Evolutionary conservation across 352 stramenopile species (phyloP).

Genomic region (Phytophthora multivora): DNA sequence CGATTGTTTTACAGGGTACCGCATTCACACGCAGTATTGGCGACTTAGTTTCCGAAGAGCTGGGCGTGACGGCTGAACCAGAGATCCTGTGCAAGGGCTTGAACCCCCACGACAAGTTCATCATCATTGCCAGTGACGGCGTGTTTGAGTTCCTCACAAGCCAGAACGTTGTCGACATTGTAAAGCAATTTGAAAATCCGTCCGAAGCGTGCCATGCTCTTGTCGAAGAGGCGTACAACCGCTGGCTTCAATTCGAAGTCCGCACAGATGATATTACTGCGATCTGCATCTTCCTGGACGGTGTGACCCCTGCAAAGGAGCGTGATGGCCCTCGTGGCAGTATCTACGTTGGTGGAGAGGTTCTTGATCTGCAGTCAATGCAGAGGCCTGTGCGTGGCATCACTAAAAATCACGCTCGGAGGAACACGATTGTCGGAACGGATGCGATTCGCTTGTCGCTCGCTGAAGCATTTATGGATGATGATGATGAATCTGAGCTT

Average conservation of each 20-base stretch:
- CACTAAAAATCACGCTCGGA: slow-evolving; percentile 64
- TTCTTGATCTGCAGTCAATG: slow-evolving; percentile 86
- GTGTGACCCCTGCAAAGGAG: slow-evolving; percentile 58
- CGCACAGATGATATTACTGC: slow-evolving; percentile 96
- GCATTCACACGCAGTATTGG: slow-evolving; percentile 98
- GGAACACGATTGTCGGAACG: slow-evolving; percentile 86
- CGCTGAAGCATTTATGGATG: slow-evolving; percentile 56
- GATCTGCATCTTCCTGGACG: slow-evolving; percentile 88
- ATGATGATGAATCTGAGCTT: slow-evolving; percentile 25
- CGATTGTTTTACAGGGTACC: slow-evolving; percentile 80
- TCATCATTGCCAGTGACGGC: slow-evolving; percentile 93
- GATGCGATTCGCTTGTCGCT: slow-evolving; percentile 85
- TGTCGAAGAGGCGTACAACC: slow-evolving; percentile 92
- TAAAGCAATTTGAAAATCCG: slow-evolving; percentile 84
- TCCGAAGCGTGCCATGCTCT: slow-evolving; percentile 89
- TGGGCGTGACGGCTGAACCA: slow-evolving; percentile 92
- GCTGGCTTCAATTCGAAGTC: slow-evolving; percentile 94
- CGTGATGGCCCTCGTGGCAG: slow-evolving; percentile 69
- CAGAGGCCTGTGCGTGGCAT: slow-evolving; percentile 78
- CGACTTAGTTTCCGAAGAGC: slow-evolving; percentile 92
- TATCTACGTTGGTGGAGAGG: slow-evolving; percentile 84
- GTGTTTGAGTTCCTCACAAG: slow-evolving; percentile 96
- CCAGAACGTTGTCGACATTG: slow-evolving; percentile 93
- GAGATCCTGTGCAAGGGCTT: slow-evolving; percentile 92
- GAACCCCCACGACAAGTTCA: slow-evolving; percentile 90